Conservation (phyloP, 768 basidiomycete species). For the Calocybe gangraenosa region DNA sequence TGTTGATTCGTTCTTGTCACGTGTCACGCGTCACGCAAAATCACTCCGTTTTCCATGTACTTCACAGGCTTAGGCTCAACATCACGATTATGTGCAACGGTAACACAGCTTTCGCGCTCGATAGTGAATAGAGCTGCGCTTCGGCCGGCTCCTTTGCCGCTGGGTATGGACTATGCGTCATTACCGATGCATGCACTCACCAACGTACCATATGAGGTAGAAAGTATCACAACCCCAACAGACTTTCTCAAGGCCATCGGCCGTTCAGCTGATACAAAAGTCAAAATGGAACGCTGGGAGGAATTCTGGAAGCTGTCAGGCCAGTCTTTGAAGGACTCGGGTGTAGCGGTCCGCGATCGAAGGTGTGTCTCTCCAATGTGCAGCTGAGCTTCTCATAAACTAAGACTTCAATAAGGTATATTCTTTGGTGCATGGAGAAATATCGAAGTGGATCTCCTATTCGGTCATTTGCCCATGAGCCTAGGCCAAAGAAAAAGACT, state of each 20-base stretch:
- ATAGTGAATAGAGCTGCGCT: constrained; percentile 28
- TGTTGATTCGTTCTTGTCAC: not conserved
- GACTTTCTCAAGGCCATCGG: constrained; percentile 77
- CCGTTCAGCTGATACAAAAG: constrained; percentile 59
- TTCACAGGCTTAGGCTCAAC: constrained; percentile 8
- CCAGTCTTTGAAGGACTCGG: constrained; percentile 56
- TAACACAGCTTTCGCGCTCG: constrained; percentile 27
- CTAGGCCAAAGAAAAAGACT: constrained; percentile 69
- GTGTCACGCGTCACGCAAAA: not conserved
- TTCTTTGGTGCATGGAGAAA: constrained; percentile 84
- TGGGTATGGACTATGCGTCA: constrained; percentile 22
- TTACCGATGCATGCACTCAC: constrained; percentile 8
- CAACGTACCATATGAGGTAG: constrained; percentile 25
- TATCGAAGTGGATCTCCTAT: constrained; percentile 56
- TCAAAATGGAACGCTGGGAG: constrained; percentile 62
- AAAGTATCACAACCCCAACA: constrained; percentile 47
- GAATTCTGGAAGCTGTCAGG: constrained; percentile 65
- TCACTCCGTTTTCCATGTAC: constrained; percentile 8
- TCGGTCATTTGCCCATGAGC: constrained; percentile 58
- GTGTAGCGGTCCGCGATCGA: constrained; percentile 63
- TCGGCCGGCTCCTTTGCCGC: constrained; percentile 31
- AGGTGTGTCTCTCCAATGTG: constrained; percentile 40
- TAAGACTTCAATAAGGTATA: constrained; percentile 50
- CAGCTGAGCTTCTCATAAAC: not conserved
- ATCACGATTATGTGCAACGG: constrained; percentile 21